Conservation (phyloP, 108 stramenopile genomes). For the Ochromonas danica region DNA sequence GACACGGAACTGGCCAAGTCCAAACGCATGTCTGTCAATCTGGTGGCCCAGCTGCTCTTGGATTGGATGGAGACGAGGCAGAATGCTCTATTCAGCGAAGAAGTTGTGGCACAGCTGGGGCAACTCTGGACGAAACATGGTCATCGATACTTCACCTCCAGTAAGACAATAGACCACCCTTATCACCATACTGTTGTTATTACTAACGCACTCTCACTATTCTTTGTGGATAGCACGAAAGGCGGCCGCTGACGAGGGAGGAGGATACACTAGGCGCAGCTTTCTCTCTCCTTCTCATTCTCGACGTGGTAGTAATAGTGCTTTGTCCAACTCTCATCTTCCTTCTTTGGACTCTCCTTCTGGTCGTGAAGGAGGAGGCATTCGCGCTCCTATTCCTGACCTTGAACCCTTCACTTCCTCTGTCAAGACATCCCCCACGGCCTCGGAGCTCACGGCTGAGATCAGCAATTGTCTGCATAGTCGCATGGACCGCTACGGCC, state of each 20-base stretch:
- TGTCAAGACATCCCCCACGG: no score
- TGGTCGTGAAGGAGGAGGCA: no score
- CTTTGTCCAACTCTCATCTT: no score
- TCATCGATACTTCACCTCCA: background rate
- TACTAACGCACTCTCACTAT: background rate
- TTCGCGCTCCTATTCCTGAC: no score
- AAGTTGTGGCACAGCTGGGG: background rate
- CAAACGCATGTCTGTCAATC: background rate
- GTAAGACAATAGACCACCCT: background rate
- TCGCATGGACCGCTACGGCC: no score
- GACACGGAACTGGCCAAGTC: background rate
- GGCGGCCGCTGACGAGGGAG: background rate
- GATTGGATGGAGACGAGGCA: constrained; percentile 1
- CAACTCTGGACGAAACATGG: background rate
- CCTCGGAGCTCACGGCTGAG: no score
- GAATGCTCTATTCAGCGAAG: background rate
- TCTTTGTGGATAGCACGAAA: background rate
- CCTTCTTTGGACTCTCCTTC: no score
- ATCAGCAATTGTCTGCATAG: no score
- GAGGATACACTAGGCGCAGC: background rate
- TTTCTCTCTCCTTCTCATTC: no score
- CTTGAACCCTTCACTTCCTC: no score
- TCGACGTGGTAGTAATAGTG: no score
- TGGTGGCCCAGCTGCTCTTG: background rate
- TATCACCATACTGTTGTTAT: background rate